phyloP scores from a whole-genome alignment of 176 grass and related monocot species.

The Lolium rigidum region DNA sequence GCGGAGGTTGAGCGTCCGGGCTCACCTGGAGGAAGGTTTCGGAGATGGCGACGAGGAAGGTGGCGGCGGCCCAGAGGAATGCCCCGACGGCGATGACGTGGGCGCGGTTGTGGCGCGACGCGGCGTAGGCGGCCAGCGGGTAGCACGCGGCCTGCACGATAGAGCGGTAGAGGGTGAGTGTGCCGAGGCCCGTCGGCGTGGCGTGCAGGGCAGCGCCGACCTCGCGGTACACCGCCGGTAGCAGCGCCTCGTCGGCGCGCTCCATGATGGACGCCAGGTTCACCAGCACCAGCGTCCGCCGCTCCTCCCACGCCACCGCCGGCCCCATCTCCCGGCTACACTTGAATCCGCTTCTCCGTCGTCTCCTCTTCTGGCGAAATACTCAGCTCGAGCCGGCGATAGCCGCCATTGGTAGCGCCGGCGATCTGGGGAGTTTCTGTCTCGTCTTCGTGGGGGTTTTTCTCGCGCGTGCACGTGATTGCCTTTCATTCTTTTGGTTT shows the following conservation, averaged over 20 bases:
- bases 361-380: neutral
- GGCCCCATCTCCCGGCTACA: slow-evolving; percentile 5
- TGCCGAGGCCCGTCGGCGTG: slow-evolving; percentile 71
- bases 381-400: neutral
- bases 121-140: slow-evolving; percentile 74
- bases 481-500: no score
- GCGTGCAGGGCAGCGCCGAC: slow-evolving; percentile 69
- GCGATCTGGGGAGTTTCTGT: slow-evolving; percentile 1
- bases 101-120: slow-evolving; percentile 71
- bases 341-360: neutral
- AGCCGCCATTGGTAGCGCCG: neutral
- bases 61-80: slow-evolving; percentile 86
- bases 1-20: neutral
- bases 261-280: slow-evolving; percentile 94
- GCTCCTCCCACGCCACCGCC: slow-evolving; percentile 32
- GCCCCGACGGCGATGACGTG: slow-evolving; percentile 76
- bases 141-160: slow-evolving; percentile 85
- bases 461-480: no score
- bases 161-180: slow-evolving; percentile 79
- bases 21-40: slow-evolving; percentile 76
- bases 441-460: neutral
- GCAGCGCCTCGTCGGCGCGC: slow-evolving; percentile 82
- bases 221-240: slow-evolving; percentile 90
- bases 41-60: slow-evolving; percentile 86
- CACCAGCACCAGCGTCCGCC: slow-evolving; percentile 70